A percentile compares a stretch with the other conserved stretches of the same genome.
These are phyloP conservation scores for Auricularia heimuer DNA, from an alignment of 768 basidiomycete species.

Conservation along the genomic window DNA sequence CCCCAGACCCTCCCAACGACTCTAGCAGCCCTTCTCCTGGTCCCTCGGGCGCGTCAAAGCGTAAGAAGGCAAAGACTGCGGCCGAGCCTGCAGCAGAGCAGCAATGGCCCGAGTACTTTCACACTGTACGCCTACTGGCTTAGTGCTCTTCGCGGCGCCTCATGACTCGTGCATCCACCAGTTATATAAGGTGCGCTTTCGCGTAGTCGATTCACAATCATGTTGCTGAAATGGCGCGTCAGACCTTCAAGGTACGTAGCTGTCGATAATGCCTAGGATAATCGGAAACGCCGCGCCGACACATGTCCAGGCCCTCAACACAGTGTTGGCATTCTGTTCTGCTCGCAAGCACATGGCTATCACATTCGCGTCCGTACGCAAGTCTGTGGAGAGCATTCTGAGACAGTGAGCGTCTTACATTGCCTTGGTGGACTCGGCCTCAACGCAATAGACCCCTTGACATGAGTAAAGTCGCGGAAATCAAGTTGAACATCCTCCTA, in stretches of 20 bases:
- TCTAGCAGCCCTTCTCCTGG: not conserved
- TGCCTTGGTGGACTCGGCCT: conserved; percentile 3
- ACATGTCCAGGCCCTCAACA: conserved; percentile 62
- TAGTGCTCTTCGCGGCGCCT: not conserved
- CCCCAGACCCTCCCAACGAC: not conserved
- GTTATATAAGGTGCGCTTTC: not conserved
- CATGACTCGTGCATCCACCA: not conserved
- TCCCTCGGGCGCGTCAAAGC: conserved; percentile 5
- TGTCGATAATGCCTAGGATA: not conserved
- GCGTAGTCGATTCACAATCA: conserved; percentile 1
- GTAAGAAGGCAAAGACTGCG: conserved; percentile 15
- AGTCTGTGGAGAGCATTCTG: conserved; percentile 71
- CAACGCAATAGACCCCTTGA: conserved; percentile 55
- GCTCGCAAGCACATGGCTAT: conserved; percentile 71
- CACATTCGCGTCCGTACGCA: conserved; percentile 64
- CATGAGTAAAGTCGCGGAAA: conserved; percentile 65
- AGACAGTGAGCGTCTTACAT: conserved; percentile 43
- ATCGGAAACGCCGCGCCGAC: not conserved
- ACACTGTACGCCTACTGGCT: conserved; percentile 26
- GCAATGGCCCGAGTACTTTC: conserved; percentile 58
- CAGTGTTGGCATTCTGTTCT: conserved; percentile 79
- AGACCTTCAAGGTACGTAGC: conserved; percentile 52
- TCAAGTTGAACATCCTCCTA: conserved; percentile 45
- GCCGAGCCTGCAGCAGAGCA: conserved; percentile 5
- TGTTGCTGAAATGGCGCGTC: conserved; percentile 7